These are phyloP conservation scores for Globisporangium spinosum DNA, from an alignment of 352 stramenopile genomes.

Conservation along the genomic window DNA sequence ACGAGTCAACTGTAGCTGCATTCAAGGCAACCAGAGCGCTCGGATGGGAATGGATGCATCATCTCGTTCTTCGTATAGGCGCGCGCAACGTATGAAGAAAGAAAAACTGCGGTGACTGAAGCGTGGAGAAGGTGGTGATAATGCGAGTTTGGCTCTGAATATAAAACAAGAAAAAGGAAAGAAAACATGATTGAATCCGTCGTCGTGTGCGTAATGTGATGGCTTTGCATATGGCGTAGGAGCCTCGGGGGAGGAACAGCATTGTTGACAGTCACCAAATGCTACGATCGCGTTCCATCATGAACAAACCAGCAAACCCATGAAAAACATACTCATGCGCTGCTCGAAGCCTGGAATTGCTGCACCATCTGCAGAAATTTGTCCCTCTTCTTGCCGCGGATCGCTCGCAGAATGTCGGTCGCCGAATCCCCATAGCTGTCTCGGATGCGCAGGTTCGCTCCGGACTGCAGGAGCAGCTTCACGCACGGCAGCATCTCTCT, in stretches of 20 bases:
- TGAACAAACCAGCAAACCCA: not conserved
- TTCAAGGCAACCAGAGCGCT: not conserved
- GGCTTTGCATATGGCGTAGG: not conserved
- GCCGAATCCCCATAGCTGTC: slow-evolving; percentile 58
- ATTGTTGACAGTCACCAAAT: not conserved
- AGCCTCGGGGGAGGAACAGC: not conserved
- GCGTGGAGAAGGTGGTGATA: not conserved
- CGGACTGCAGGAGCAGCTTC: slow-evolving; percentile 43
- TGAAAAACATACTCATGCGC: not conserved
- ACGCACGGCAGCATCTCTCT: slow-evolving; percentile 40
- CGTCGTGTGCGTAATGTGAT: not conserved
- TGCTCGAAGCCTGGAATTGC: slow-evolving; percentile 17
- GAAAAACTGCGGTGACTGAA: not conserved
- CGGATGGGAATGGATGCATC: not conserved
- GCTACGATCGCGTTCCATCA: slow-evolving; percentile 1
- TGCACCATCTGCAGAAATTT: slow-evolving; percentile 43
- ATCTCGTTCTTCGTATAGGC: not conserved
- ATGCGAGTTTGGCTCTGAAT: not conserved
- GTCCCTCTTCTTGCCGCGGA: slow-evolving; percentile 41
- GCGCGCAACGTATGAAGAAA: not conserved
- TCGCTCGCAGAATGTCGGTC: slow-evolving; percentile 32
- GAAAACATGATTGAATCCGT: not conserved
- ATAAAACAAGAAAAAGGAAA: not conserved
- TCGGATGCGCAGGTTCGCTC: slow-evolving; percentile 30
- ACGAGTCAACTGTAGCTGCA: slow-evolving; percentile 12